A percentile compares a stretch with the other conserved stretches of the same genome.
These are phyloP conservation scores for Clarireedia homoeocarpa DNA, from an alignment of 2,329 filamentous ascomycete species.

Conservation along the genomic window DNA sequence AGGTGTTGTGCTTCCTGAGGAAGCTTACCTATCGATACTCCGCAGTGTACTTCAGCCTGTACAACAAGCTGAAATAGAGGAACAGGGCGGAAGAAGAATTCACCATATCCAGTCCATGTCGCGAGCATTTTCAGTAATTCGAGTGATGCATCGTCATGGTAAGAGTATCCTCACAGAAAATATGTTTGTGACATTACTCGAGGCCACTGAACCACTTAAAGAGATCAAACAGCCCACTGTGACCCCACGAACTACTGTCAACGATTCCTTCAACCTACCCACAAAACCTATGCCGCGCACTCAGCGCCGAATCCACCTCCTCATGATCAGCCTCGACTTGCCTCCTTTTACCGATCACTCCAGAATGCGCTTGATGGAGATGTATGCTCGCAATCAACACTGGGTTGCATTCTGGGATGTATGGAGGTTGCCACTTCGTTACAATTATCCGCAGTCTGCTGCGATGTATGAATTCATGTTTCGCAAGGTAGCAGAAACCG, in stretches of 20 bases:
- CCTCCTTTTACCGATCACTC: constrained; percentile 34
- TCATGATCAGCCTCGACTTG: constrained; percentile 39
- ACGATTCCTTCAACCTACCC: constrained; percentile 19
- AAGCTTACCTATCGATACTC: constrained; percentile 31
- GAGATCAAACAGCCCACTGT: constrained; percentile 13
- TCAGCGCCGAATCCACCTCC: constrained; percentile 32
- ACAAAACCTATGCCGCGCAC: constrained; percentile 13
- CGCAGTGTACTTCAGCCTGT: constrained; percentile 29
- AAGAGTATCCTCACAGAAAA: constrained; percentile 32
- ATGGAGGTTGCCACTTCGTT: constrained; percentile 48
- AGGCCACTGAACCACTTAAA: constrained; percentile 12
- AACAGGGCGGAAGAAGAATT: not conserved
- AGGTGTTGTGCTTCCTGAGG: constrained; percentile 14
- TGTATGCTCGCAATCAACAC: constrained; percentile 39
- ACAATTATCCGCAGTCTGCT: constrained; percentile 40
- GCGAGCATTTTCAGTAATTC: constrained; percentile 33
- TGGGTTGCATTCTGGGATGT: constrained; percentile 53
- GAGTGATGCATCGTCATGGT: constrained; percentile 35
- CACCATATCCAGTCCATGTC: constrained; percentile 12
- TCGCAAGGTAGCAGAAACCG: constrained; percentile 37
- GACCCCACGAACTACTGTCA: constrained; percentile 19
- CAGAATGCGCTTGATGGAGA: constrained; percentile 36
- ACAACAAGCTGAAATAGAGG: not conserved
- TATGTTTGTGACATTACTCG: constrained; percentile 23
- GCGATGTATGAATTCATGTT: constrained; percentile 50